phyloP scores from a whole-genome alignment of 495 filamentous ascomycete genomes.

The Neurospora terricola region DNA sequence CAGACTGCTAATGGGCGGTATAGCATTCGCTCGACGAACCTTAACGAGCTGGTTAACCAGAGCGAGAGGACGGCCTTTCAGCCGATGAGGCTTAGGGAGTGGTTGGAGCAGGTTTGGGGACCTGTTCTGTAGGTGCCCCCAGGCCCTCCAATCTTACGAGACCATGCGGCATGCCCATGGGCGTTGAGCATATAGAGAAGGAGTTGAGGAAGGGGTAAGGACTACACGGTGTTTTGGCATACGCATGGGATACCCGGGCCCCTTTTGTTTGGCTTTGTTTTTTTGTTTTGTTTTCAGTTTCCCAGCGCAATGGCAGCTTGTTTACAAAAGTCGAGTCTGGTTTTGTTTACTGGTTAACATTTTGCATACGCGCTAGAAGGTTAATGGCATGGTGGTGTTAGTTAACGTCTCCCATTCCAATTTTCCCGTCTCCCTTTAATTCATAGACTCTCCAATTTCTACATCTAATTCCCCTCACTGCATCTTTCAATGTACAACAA shows the following conservation, averaged over 20 bases:
- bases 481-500: background rate
- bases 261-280: background rate
- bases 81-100: constrained; percentile 35
- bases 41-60: constrained; percentile 31
- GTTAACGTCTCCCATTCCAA: too few relatives aligned
- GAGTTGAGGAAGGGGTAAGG: background rate
- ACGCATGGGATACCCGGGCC: background rate
- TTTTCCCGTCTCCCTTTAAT: too few relatives aligned
- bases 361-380: background rate
- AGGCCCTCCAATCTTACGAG: background rate
- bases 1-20: constrained; percentile 43
- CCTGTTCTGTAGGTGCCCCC: constrained; percentile 14
- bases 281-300: too few relatives aligned
- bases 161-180: background rate
- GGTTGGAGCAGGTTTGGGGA: constrained; percentile 39
- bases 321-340: background rate
- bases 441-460: background rate
- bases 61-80: constrained; percentile 29
- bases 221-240: background rate
- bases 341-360: background rate
- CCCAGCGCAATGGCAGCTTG: background rate
- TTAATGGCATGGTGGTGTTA: too few relatives aligned
- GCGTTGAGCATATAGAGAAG: background rate
- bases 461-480: background rate
- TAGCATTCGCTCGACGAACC: constrained; percentile 33